These are phyloP conservation scores for Stereum hirsutum DNA, from an alignment of 1,284 basidiomycete genomes.

Conservation along the genomic window DNA sequence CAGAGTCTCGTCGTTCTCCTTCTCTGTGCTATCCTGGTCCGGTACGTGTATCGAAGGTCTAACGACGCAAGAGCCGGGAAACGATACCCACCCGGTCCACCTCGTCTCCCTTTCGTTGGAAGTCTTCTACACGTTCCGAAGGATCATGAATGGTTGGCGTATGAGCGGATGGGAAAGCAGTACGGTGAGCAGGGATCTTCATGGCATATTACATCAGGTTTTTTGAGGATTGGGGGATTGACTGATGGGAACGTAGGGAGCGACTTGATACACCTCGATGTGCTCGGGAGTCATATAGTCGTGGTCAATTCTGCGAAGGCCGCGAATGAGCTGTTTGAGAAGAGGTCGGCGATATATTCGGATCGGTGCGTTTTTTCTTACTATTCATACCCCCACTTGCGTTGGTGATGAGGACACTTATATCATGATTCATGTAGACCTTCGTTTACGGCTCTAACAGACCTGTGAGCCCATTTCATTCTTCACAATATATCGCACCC, in stretches of 20 bases:
- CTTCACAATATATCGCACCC: no score
- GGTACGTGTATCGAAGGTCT: no score
- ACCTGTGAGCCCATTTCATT: slow-evolving; percentile 8
- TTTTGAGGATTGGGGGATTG: background rate
- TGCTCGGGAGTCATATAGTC: slow-evolving; percentile 9
- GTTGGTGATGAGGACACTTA: no score
- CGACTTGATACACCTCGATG: slow-evolving; percentile 7
- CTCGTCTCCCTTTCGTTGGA: slow-evolving; percentile 9
- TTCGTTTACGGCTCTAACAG: slow-evolving; percentile 2
- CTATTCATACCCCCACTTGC: background rate
- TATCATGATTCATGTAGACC: slow-evolving; percentile 1
- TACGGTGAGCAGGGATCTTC: slow-evolving; percentile 1
- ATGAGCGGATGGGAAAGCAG: slow-evolving; percentile 7
- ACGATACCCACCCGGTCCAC: slow-evolving; percentile 12
- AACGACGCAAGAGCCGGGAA: no score
- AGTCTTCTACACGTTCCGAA: slow-evolving; percentile 11
- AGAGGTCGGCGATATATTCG: slow-evolving; percentile 9
- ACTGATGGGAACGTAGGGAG: slow-evolving; percentile 3
- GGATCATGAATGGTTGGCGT: slow-evolving; percentile 5
- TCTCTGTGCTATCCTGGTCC: no score
- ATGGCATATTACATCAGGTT: background rate
- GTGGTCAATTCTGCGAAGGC: slow-evolving; percentile 10
- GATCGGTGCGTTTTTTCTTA: slow-evolving; percentile 5
- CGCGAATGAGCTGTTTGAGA: slow-evolving; percentile 12
- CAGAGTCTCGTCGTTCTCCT: no score